Evolutionary conservation across 129 eudicot genomes (phyloP), one percentile per base, ranked within the genome.

Genomic region (Dittrichia graveolens): DNA sequence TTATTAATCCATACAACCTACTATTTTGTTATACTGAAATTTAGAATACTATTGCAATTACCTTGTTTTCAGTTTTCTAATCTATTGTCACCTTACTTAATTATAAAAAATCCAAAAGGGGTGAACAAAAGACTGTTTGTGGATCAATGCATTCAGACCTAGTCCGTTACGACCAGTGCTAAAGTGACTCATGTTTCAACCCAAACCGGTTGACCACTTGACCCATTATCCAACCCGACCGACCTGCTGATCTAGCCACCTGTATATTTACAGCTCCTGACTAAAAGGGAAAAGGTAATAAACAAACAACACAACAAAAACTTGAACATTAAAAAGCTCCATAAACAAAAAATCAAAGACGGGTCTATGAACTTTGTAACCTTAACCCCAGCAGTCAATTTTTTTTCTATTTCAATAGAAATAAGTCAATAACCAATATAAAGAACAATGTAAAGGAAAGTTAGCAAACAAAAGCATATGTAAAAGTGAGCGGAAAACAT

Each of bases 381-480:
- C 70, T 16, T 44, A n/a, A 31, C 4, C 37, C 41, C 54, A 44
- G 55, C 70, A 19, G 55, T 65, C 7, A 53, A 65, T n/a, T 41
- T 9, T 57, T 24, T 14, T n/a, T 57, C 40, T 0, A 24, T 8
- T 19, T 8, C 40, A 8, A 18, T 2, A 38, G 50, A 56, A 44
- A 43, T 44, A 76, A 18, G 8, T n/a, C n/a, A n/a, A n/a, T n/a
- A n/a, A n/a, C n/a, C n/a, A n/a, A 19, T 5, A 16, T 43, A 47
- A 49, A 47, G 5, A 37, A 39, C 8, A 65, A 45, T 46, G 53
- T 65, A 13, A 13, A 46, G 31, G n/a, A 42, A 47, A 47, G n/a
- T 31, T 67, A 35, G 72, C 54, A 67, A 67, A 67, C 34, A 67
- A 48, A 49, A 46, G 44, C 72, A 47, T n/a, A 48, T 3, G 72